Evolutionary conservation across 2,329 filamentous ascomycete genomes (phyloP).

Genomic region (Talaromyces sp.): DNA sequence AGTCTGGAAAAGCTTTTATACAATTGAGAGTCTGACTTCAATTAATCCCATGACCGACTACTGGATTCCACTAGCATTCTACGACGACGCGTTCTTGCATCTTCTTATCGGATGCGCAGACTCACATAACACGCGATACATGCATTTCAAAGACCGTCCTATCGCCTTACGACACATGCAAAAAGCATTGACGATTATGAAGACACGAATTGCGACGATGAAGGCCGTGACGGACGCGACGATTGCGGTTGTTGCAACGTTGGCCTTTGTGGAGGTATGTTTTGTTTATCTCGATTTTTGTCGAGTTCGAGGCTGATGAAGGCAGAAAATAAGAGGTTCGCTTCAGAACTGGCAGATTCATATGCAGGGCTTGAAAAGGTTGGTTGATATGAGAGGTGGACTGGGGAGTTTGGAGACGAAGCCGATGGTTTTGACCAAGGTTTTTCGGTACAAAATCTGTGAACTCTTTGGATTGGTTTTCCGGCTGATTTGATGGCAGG

Average conservation of each 20-base stretch:
- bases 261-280: constrained; percentile 14
- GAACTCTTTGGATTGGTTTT: neutral
- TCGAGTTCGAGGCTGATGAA: neutral
- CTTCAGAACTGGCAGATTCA: constrained; percentile 11
- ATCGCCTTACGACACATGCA: constrained; percentile 1
- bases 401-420: constrained; percentile 9
- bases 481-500: neutral
- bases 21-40: constrained; percentile 8
- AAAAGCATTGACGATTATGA: constrained; percentile 8
- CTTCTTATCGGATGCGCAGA: constrained; percentile 13
- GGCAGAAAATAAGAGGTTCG: constrained; percentile 8
- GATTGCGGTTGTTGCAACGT: constrained; percentile 9
- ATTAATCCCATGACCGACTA: constrained; percentile 14
- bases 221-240: constrained; percentile 5
- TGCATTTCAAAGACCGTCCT: neutral
- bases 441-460: neutral
- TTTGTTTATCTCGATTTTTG: neutral
- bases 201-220: constrained; percentile 1
- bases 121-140: neutral
- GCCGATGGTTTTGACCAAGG: constrained; percentile 14
- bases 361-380: constrained; percentile 11
- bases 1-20: constrained; percentile 13
- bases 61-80: constrained; percentile 13
- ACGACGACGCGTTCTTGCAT: constrained; percentile 13
- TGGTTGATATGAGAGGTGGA: constrained; percentile 14